These are phyloP conservation scores for Diaporthe citriasiana DNA, from an alignment of 2,329 filamentous ascomycete species.

Conservation along the genomic window DNA sequence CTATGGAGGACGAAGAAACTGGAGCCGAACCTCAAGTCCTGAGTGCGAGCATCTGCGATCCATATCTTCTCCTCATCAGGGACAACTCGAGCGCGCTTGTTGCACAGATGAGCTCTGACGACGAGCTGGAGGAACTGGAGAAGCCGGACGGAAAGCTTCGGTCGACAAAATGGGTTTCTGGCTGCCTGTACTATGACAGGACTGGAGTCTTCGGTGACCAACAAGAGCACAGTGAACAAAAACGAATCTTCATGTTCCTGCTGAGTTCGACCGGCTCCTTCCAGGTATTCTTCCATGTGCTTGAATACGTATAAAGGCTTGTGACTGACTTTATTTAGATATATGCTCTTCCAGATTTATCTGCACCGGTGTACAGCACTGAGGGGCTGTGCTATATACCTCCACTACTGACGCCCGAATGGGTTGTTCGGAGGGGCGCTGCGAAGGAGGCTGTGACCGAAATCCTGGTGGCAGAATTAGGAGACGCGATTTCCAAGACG, in stretches of 20 bases:
- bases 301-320: not conserved
- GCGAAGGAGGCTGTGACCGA: constrained; percentile 82
- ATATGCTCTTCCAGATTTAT: constrained; percentile 81
- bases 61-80: constrained; percentile 85
- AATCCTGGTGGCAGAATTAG: constrained; percentile 86
- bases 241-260: constrained; percentile 79
- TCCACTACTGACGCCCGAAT: constrained; percentile 80
- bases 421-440: constrained; percentile 76
- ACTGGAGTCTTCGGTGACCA: constrained; percentile 66
- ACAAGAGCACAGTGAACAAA: constrained; percentile 56
- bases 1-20: constrained; percentile 91
- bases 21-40: constrained; percentile 84
- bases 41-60: constrained; percentile 87
- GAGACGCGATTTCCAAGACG: constrained; percentile 76
- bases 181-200: constrained; percentile 83
- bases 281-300: constrained; percentile 71
- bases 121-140: constrained; percentile 88
- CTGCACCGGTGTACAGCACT: constrained; percentile 78
- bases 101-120: constrained; percentile 82
- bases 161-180: constrained; percentile 82
- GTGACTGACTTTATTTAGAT: constrained; percentile 65
- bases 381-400: constrained; percentile 85
- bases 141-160: constrained; percentile 69
- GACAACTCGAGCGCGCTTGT: constrained; percentile 87
- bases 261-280: constrained; percentile 82